These are phyloP conservation scores for Xylaria hypoxylon DNA, from an alignment of 2,329 filamentous ascomycete species.

Conservation along the genomic window DNA sequence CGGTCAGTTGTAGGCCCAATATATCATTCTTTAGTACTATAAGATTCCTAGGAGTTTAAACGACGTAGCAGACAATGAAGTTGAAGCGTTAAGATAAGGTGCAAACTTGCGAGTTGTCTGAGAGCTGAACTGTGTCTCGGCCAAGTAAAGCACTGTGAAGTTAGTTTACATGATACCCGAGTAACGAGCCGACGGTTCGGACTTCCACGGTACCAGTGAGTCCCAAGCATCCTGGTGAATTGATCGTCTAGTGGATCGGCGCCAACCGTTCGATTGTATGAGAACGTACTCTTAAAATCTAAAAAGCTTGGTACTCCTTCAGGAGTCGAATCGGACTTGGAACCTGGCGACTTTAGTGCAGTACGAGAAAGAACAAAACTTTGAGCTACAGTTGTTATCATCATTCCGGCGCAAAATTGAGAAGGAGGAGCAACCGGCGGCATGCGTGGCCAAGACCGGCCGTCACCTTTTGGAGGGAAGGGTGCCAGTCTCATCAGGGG, in stretches of 20 bases:
- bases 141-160: constrained; percentile 23
- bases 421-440: constrained; percentile 3
- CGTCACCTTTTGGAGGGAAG: background rate
- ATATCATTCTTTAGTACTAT: background rate
- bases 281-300: constrained; percentile 7
- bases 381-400: background rate
- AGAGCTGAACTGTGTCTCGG: constrained; percentile 23
- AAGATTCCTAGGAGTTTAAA: too few species aligned
- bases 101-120: constrained; percentile 14
- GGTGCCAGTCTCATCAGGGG: constrained; percentile 10
- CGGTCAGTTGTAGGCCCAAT: background rate
- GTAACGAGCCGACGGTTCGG: background rate
- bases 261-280: constrained; percentile 30
- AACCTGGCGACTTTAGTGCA: background rate
- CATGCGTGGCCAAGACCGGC: background rate
- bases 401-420: constrained; percentile 12
- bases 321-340: background rate
- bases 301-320: background rate
- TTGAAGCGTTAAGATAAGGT: constrained; percentile 15
- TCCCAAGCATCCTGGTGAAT: constrained; percentile 25
- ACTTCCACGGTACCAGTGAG: constrained; percentile 27
- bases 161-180: background rate
- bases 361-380: background rate
- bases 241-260: constrained; percentile 19
- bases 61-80: background rate